Evolutionary conservation across 805 yeast species (phyloP), one percentile per base, ranked within the genome.

Genomic region (Saccharomycopsis javanensis): DNA sequence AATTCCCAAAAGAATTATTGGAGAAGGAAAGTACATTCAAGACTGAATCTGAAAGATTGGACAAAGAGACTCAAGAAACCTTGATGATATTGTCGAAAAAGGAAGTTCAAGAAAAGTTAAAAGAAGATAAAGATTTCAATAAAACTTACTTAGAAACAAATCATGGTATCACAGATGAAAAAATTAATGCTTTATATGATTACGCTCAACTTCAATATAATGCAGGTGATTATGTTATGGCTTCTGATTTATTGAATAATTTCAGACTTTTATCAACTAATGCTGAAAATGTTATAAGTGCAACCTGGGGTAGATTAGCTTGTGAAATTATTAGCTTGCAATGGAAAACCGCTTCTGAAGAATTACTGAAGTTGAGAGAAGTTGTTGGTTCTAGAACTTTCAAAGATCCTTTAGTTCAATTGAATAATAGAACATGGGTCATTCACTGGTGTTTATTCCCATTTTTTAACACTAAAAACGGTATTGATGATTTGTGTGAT

Each of bases 301-400:
- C 85, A 20, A 80, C 85, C 3, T 83, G 88, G 87, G 88, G 88
- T 63, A 78, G 77, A 67, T 71, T 82, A n/a, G 84, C 87, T 1
- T 73, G 80, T 30, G 84, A 80, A 61, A 79, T 83, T 62, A 72
- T 81, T 57, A 71, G 78, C 34, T 67, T 75, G 57, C 76, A 80
- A 58, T 79, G 81, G 79, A 76, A 71, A 33, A 73, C 74, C 37
- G 81, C 84, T 1, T 63, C 76, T 53, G 79, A 77, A 61, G 86
- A 81, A 67, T 69, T 83, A 54, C 67, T 68, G 56, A 77, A 76
- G 64, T 71, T 83, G 53, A 76, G 84, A 64, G 86, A 81, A 61
- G 72, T 79, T 54, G 75, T 82, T 33, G 88, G 83, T 66, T 74
- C 78, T 35, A 74, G 82, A 68, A 72, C 79, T 10, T 71, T 74